Base-by-base conservation (phyloP, 2,329 filamentous ascomycete genomes). In the Penicillium psychrosexuale region DNA sequence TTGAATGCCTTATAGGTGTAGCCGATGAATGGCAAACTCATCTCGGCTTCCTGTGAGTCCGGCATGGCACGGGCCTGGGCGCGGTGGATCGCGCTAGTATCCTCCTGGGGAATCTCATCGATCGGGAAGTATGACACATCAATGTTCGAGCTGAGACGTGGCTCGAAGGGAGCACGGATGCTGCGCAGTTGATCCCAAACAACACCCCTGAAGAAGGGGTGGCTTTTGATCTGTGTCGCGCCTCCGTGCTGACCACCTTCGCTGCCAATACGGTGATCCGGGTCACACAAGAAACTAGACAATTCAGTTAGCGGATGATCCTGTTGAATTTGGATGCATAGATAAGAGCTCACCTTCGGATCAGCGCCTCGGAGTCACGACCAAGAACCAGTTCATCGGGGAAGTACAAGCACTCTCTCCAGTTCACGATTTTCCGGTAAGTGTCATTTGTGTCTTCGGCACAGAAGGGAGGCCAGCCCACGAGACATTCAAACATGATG, bases 401-500 rank as follows among this genome's bases (percentile, higher is more conserved):
- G 80, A 99, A 97, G 75, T 96, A 96, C 45, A 99, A 79, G 56
- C 93, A 91, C 69, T 96, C 88, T 53, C 90, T 87, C 94, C 94
- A 99, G 78, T 97, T 96, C 67, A 99, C 91, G 73, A 99, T 99
- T 83, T 99, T 99, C 64, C 93, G 88, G 77, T 99, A 99, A 1
- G 94, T 97, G 74, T 97, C 94, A 70, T 96, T 93, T 57, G 91
- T 90, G 72, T 97, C 93, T 73, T 99, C 94, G 19, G 94, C 93
- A 73, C 94, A 99, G 83, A 99, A 99, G 30, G 94, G 94, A 52
- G 94, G 94, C 94, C 94, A 99, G 67, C 94, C 94, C 58, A 99
- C 91, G 64, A 99, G 82, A 75, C 94, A 99, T 76, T 99, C 94
- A 68, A 97, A 99, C 94, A 99, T 97, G 77, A 99, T 99, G 42